Base-by-base conservation (phyloP, 176 grass and related monocot species). In the Musa acuminata region DNA sequence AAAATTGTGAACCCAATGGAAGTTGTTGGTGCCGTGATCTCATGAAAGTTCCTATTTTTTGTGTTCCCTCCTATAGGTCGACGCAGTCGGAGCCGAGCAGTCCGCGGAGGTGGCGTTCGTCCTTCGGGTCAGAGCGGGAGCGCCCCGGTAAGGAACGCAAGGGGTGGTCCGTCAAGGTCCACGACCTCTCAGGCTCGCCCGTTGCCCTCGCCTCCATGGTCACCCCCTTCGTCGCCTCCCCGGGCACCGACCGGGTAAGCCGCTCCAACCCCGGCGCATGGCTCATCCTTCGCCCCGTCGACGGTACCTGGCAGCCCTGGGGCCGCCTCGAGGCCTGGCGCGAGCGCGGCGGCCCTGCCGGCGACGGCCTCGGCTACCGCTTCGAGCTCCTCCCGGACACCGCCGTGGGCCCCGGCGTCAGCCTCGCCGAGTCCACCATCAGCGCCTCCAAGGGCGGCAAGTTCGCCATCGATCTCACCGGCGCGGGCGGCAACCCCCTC, bases 161-260 rank as follows among this genome's bases (percentile, higher is more conserved):
- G 82, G 95, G 95, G 13, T 99, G 95, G 95, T 99, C 95, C 14
- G 86, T 94, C 12, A 99, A 88, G 17, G 90, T 99, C 62, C 95
- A 99, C 84, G 95, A 99, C 72, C 91, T 99, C 9, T 94, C 91
- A 1, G 95, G 95, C 19, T 94, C 95, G 3, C 86, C 95, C 14
- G 91, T 99, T 7, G 95, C 95, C 23, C 77, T 99, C 22, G 95
- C 95, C 0, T 99, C 95, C 53, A 99, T 99, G 95, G 86, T 94
- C 13, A 99, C 95, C 14, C 95, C 95, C 0, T 99, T 99, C 78
- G 91, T 99, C 14, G 88, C 95, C 2, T 99, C 95, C 0, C 90
- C 95, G 0, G 88, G 95, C 1, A 84, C 91, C 9, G 88, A 91
- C 72, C 86, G 95, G 69, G 95, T 99, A 2, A 87, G 86, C 80